These are phyloP conservation scores for Graphiopsis chlorocephala DNA, from an alignment of 2,329 filamentous ascomycete genomes.

Conservation along the genomic window DNA sequence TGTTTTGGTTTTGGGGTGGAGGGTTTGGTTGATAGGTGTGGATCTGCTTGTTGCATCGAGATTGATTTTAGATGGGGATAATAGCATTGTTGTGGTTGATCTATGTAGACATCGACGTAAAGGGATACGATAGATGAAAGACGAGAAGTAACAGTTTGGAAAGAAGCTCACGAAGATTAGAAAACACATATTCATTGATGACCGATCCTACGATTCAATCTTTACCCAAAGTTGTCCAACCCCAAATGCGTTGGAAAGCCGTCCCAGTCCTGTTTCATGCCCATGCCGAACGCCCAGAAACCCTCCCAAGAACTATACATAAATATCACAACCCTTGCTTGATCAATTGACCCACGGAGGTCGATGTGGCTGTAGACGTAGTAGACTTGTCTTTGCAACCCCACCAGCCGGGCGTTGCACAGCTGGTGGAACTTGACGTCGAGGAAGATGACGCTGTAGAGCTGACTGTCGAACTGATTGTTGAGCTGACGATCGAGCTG, in stretches of 20 bases:
- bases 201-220: neutral
- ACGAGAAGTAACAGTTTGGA: neutral
- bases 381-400: conserved; percentile 59
- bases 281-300: neutral
- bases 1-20: too few species aligned
- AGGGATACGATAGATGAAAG: neutral
- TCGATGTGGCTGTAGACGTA: conserved; percentile 21
- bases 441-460: neutral
- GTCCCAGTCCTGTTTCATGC: neutral
- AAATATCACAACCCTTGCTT: neutral
- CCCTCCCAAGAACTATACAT: neutral
- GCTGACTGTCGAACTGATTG: neutral
- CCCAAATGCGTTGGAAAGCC: neutral
- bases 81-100: neutral
- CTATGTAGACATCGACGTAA: neutral
- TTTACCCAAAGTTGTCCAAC: neutral
- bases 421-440: conserved; percentile 45
- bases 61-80: neutral
- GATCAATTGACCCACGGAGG: neutral
- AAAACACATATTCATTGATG: neutral
- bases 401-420: conserved; percentile 64
- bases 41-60: too few species aligned
- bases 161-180: neutral
- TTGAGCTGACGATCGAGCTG: neutral
- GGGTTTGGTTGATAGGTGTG: too few species aligned